A percentile compares a stretch with the other conserved stretches of the same genome.
phyloP scores from a whole-genome alignment of 208 protist species.

The Herpetomonas samuelpessoai region DNA sequence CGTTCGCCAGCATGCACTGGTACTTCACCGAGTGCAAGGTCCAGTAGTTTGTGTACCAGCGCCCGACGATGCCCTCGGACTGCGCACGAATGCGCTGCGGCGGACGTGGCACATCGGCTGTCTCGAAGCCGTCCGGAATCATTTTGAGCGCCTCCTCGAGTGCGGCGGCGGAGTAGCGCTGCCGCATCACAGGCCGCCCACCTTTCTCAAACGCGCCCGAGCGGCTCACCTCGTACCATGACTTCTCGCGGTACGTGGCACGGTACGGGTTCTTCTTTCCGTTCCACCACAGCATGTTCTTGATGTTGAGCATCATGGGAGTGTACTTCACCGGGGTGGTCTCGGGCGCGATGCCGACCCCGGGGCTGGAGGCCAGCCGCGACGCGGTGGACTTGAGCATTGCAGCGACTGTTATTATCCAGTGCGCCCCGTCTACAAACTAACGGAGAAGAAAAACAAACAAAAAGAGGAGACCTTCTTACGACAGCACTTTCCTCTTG shows the following conservation, averaged over 20 bases:
- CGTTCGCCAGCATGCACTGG: conserved; percentile 72
- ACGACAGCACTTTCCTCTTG: background rate
- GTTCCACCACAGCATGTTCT: conserved; percentile 84
- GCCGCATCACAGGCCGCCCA: conserved; percentile 55
- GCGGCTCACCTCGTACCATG: conserved; percentile 65
- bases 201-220: conserved; percentile 59
- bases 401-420: background rate
- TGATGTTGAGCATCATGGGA: conserved; percentile 87
- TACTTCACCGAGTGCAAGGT: conserved; percentile 88
- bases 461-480: background rate
- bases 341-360: conserved; percentile 84
- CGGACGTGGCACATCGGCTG: conserved; percentile 77
- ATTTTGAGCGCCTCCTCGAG: conserved; percentile 67
- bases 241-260: conserved; percentile 77
- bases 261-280: conserved; percentile 50
- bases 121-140: conserved; percentile 78
- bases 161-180: conserved; percentile 74
- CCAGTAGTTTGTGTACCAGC: conserved; percentile 93
- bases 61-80: conserved; percentile 85
- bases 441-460: background rate
- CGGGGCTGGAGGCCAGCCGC: conserved; percentile 57
- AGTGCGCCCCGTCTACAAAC: no score
- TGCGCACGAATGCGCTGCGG: conserved; percentile 83
- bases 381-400: conserved; percentile 35
- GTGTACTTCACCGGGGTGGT: conserved; percentile 90